phyloP scores from a whole-genome alignment of 768 basidiomycete genomes.

The Mycena maculata region DNA sequence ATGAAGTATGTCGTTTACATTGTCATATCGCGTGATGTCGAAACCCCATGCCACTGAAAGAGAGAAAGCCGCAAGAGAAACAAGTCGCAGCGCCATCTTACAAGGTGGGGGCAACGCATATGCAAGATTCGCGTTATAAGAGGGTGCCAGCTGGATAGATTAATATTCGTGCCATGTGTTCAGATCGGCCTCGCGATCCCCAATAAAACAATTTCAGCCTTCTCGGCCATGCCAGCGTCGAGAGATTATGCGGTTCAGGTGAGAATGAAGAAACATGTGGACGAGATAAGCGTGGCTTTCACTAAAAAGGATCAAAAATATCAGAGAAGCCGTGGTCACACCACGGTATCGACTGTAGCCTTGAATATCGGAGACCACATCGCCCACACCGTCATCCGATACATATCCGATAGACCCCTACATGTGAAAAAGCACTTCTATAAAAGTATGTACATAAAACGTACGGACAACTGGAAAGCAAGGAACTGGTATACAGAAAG shows the following conservation, averaged over 20 bases:
- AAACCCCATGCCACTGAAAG: slow-evolving; percentile 53
- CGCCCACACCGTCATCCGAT: slow-evolving; percentile 19
- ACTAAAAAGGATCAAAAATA: slow-evolving; percentile 17
- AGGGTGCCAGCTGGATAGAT: background rate
- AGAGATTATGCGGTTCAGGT: slow-evolving; percentile 10
- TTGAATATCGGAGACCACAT: background rate
- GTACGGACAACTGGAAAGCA: slow-evolving; percentile 43
- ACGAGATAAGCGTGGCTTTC: slow-evolving; percentile 29
- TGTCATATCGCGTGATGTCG: slow-evolving; percentile 70
- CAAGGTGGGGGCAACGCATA: background rate
- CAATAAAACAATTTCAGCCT: slow-evolving; percentile 1
- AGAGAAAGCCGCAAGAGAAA: slow-evolving; percentile 33
- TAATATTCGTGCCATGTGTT: slow-evolving; percentile 21
- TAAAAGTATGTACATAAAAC: slow-evolving; percentile 50
- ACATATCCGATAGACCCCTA: background rate
- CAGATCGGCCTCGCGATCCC: background rate
- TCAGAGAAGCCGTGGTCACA: slow-evolving; percentile 33
- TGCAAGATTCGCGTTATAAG: background rate
- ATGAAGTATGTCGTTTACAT: slow-evolving; percentile 52
- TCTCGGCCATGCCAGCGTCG: background rate
- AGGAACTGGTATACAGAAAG: slow-evolving; percentile 39
- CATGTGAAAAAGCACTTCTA: slow-evolving; percentile 40
- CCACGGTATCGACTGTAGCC: background rate
- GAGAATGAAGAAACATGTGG: slow-evolving; percentile 23
- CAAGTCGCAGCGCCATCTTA: slow-evolving; percentile 31